Evolutionary conservation across 768 basidiomycete genomes (phyloP).

Genomic region (Strobilomyces dryophilus): DNA sequence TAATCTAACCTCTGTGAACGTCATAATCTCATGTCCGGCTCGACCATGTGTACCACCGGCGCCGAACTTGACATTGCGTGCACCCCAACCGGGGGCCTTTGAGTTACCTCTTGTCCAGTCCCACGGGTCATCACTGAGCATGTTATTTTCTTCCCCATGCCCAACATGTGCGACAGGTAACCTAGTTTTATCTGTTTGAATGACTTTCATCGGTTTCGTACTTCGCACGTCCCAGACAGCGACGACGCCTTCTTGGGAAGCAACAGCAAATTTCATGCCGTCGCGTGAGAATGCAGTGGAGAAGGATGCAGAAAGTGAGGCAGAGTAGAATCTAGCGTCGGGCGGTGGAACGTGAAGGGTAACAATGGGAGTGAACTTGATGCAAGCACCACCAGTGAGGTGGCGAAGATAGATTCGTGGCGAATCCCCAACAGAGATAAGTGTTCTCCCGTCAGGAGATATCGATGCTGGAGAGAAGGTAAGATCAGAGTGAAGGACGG

Average conservation of each 20-base stretch:
- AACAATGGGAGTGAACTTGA: slow-evolving; percentile 62
- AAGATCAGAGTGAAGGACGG: slow-evolving; percentile 5
- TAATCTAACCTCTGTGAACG: slow-evolving; percentile 77
- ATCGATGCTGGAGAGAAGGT: slow-evolving; percentile 60
- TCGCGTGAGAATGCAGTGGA: slow-evolving; percentile 74
- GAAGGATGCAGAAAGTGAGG: slow-evolving; percentile 66
- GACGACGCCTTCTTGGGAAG: slow-evolving; percentile 76
- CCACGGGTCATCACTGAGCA: slow-evolving; percentile 61
- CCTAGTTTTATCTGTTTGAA: slow-evolving; percentile 48
- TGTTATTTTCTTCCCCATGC: slow-evolving; percentile 43
- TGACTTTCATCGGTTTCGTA: slow-evolving; percentile 63
- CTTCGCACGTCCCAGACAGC: slow-evolving; percentile 83
- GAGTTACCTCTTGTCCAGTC: slow-evolving; percentile 59
- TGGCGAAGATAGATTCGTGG: slow-evolving; percentile 80
- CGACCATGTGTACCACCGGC: slow-evolving; percentile 47
- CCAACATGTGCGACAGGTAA: slow-evolving; percentile 26
- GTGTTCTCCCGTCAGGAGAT: slow-evolving; percentile 81
- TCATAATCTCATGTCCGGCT: slow-evolving; percentile 69
- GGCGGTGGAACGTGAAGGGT: slow-evolving; percentile 67
- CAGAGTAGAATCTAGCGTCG: slow-evolving; percentile 36
- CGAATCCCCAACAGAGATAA: slow-evolving; percentile 90
- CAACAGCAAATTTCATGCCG: slow-evolving; percentile 77
- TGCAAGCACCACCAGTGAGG: slow-evolving; percentile 57
- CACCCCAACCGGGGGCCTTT: slow-evolving; percentile 77
- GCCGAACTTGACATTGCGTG: slow-evolving; percentile 82